Conservation (phyloP, 805 yeast genomes). For the Saturnispora diversa region DNA sequence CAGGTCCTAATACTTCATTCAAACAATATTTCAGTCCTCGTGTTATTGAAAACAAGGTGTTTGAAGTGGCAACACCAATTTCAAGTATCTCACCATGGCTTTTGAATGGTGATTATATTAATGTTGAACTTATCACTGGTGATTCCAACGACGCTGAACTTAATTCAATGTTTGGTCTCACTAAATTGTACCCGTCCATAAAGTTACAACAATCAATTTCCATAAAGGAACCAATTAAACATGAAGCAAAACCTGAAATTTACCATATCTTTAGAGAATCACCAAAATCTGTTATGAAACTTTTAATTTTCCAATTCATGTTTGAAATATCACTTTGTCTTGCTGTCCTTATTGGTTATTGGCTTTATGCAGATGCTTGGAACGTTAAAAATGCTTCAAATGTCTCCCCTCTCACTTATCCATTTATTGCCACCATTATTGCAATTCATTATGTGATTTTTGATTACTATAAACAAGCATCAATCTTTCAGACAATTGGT, state of each 20-base stretch:
- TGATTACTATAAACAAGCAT: slow-evolving; percentile 49
- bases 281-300: slow-evolving; percentile 43
- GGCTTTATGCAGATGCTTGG: slow-evolving; percentile 34
- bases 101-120: slow-evolving; percentile 16
- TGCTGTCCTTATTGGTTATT: slow-evolving; percentile 34
- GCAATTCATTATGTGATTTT: slow-evolving; percentile 47
- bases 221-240: slow-evolving; percentile 26
- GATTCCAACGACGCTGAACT: slow-evolving; percentile 17
- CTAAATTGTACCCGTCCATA: slow-evolving; percentile 17
- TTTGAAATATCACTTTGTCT: slow-evolving; percentile 36
- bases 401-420: slow-evolving; percentile 23
- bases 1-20: slow-evolving; percentile 11
- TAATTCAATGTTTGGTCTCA: slow-evolving; percentile 17
- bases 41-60: slow-evolving; percentile 10
- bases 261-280: slow-evolving; percentile 49
- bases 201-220: slow-evolving; percentile 12
- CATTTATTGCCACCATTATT: slow-evolving; percentile 39
- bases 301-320: slow-evolving; percentile 46
- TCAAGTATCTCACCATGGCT: slow-evolving; percentile 21
- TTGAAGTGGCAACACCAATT: slow-evolving; percentile 14
- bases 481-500: slow-evolving; percentile 52
- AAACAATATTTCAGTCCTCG: slow-evolving; percentile 23
- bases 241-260: slow-evolving; percentile 53
- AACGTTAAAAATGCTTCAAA: slow-evolving; percentile 31
- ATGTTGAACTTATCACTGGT: slow-evolving; percentile 24